phyloP scores from a whole-genome alignment of 257 asterid genomes.

The Ajuga chamaepitys region DNA sequence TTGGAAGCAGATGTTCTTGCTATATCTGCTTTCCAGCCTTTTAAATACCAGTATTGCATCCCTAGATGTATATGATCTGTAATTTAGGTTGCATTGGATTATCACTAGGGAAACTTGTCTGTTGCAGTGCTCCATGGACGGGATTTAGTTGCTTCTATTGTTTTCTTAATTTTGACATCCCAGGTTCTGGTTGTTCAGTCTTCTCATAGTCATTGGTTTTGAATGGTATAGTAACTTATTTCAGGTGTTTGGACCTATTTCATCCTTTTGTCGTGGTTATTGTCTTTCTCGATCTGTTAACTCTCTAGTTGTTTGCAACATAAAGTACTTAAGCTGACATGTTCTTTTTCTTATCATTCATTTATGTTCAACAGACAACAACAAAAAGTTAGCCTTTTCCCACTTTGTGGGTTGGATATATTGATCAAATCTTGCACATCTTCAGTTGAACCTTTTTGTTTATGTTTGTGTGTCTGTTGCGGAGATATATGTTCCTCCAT shows the following conservation, averaged over 20 bases:
- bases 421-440: no score
- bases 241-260: neutral
- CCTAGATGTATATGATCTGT: neutral
- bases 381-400: no score
- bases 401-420: no score
- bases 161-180: neutral
- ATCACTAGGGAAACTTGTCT: neutral
- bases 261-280: neutral
- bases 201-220: neutral
- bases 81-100: neutral
- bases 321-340: neutral
- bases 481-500: neutral
- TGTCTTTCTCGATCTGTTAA: neutral
- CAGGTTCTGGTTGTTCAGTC: neutral
- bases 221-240: neutral
- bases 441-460: no score
- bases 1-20: neutral
- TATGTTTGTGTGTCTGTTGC: no score
- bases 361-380: no score
- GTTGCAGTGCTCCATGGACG: neutral
- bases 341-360: neutral
- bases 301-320: no score
- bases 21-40: neutral
- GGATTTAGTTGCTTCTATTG: neutral
- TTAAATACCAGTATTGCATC: slow-evolving; percentile 1